Evolutionary conservation across 495 filamentous ascomycete genomes (phyloP).

Genomic region (Bryoglossum gracile): DNA sequence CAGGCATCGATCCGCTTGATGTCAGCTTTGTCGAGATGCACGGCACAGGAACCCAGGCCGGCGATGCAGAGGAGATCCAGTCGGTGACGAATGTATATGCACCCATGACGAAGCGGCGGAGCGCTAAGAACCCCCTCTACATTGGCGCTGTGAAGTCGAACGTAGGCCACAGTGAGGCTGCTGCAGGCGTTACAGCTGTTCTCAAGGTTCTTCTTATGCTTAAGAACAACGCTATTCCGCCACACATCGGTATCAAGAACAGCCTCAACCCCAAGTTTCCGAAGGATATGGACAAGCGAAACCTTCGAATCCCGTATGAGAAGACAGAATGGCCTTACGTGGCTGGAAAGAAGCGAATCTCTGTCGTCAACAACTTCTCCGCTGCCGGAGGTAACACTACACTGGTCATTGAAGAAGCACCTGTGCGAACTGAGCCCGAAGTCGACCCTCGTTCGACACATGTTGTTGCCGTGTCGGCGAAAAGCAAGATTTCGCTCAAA

Average conservation of each 20-base stretch:
- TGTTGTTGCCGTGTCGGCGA: conserved; percentile 51
- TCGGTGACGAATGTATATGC: conserved; percentile 76
- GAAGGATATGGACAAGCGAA: conserved; percentile 60
- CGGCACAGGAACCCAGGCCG: conserved; percentile 83
- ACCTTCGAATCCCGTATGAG: conserved; percentile 55
- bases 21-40: conserved; percentile 82
- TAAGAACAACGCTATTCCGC: conserved; percentile 39
- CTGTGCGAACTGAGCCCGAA: conserved; percentile 22
- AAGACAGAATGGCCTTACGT: conserved; percentile 39
- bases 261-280: conserved; percentile 77
- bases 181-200: conserved; percentile 60
- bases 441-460: conserved; percentile 44
- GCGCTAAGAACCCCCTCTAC: conserved; percentile 61
- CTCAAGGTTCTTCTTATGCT: conserved; percentile 79
- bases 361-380: conserved; percentile 34
- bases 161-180: conserved; percentile 84
- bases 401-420: conserved; percentile 52
- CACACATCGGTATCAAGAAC: conserved; percentile 74
- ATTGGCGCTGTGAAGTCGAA: conserved; percentile 84
- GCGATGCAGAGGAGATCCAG: conserved; percentile 68
- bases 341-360: not conserved
- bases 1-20: conserved; percentile 62
- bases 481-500: conserved; percentile 43
- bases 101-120: conserved; percentile 51
- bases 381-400: conserved; percentile 56